Base-by-base conservation (phyloP, 78 protist genomes). In the Dictyostelium brefeldianum region DNA sequence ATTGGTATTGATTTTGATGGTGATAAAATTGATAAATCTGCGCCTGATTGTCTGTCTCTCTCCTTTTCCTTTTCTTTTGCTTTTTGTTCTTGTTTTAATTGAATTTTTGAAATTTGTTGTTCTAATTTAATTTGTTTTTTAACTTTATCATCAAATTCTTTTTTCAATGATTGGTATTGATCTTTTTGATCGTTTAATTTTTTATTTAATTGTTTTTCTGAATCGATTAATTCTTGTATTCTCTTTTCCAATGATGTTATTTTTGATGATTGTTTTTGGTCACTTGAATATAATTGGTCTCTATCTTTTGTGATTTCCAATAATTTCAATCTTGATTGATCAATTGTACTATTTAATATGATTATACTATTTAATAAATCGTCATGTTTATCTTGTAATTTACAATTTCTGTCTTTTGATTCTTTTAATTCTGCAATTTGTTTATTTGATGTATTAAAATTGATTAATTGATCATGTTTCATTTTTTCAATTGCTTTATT, bases 291-390 rank as follows among this genome's bases (percentile, higher is more conserved):
- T 4, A 78, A 14, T n/a, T 25, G 47, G 22, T 87, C 93, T 15
- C 84, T 29, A 6, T 87, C 93, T 27, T 87, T 87, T 2, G 57
- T 77, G 18, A 87, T n/a, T 10, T 87, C 93, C 8, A 41, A 48
- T 5, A 29, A 31, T 50, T 64, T 87, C 31, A 25, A 41, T 64
- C 80, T 87, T 12, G 31, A 48, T 11, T 59, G 54, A n/a, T 83
- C 81, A 12, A 71, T 51, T 6, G 80, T 77, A 0, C 31, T 18
- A 46, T 36, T 46, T 4, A 31, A 36, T 25, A 25, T 54, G 0
- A 41, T 31, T 2, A 46, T 56, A 20, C 62, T 64, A 12, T 87
- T 73, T 36, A 31, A 15, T 14, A 80, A 56, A 17, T 87, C 79
- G 3, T 47, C 78, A 48, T 50, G 77, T 10, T 64, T 36, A 25